Evolutionary conservation across 2,329 filamentous ascomycete genomes (phyloP).

Genomic region (Tolypocladium paradoxum): DNA sequence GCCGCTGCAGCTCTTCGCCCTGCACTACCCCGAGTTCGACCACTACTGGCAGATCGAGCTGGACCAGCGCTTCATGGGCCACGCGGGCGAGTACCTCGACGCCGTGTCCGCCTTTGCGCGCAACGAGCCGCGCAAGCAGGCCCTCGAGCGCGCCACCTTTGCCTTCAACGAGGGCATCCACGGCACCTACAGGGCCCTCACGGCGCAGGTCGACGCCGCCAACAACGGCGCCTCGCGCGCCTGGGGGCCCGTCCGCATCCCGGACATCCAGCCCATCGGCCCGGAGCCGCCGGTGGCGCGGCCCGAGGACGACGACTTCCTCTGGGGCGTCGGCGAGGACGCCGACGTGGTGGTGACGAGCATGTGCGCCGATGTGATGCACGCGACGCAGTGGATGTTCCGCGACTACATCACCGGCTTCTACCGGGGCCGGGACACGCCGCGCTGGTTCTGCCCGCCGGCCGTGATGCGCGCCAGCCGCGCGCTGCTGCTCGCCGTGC

Average conservation of each 20-base stretch:
- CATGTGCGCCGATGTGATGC: constrained; percentile 16
- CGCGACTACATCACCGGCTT: constrained; percentile 19
- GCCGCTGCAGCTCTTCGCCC: constrained; percentile 21
- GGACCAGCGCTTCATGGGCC: constrained; percentile 27
- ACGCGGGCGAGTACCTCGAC: constrained; percentile 19
- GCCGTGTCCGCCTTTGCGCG: constrained; percentile 29
- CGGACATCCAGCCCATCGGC: constrained; percentile 18
- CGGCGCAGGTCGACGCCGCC: constrained; percentile 12
- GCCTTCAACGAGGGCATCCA: constrained; percentile 43
- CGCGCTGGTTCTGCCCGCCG: constrained; percentile 24
- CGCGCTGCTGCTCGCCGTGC: constrained; percentile 18
- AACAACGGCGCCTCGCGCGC: constrained; percentile 15
- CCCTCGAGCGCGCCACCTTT: constrained; percentile 47
- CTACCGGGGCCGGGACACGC: constrained; percentile 10
- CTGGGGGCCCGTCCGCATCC: constrained; percentile 19
- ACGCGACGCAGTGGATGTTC: constrained; percentile 19
- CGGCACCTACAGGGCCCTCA: constrained; percentile 34
- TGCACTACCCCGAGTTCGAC: constrained; percentile 23
- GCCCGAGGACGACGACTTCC: constrained; percentile 14
- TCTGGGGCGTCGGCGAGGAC: constrained; percentile 23
- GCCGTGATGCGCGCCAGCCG: constrained; percentile 22
- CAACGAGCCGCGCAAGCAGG: constrained; percentile 42
- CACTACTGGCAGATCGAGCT: constrained; percentile 32
- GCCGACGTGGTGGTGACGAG: constrained; percentile 20
- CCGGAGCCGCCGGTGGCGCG: constrained; percentile 14